Evolutionary conservation across 2,329 filamentous ascomycete genomes (phyloP), one percentile per base, ranked within the genome.

Genomic region (Fusarium pseudonygamai): DNA sequence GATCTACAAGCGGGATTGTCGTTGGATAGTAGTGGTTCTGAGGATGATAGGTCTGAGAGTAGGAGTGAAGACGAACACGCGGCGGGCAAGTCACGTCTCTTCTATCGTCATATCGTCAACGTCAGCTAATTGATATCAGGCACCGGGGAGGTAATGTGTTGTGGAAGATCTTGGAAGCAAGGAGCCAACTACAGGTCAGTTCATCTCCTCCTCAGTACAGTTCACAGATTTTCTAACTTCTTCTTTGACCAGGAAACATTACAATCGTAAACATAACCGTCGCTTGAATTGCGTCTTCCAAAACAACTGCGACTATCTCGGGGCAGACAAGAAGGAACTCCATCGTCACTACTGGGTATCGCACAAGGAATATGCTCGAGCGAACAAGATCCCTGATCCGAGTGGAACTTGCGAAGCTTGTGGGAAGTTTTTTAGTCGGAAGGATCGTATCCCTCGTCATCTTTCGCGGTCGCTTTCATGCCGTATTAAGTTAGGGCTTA

Each of bases 321-420:
- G 26, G 7, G 46, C 62, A 1, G 50, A 66, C 4, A 63, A 45
- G 1, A 77, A 49, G 12, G 64, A 57, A 11, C 53, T 69, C 1
- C 0, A 53, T 24, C 70, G 75, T 8, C 75, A 77, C n/a, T 73
- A 68, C 10, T 67, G 68, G 71, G 47, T 53, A 2, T 42, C 57
- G 3, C 75, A 77, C 8, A 13, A 46, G 24, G 22, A 32, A 5
- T 72, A 60, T 28, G 69, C 69, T 7, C 59, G 28, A 13, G 43
- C 18, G 1, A 64, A 52, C 22, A 30, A 45, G 1, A 55, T 75
- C 7, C 67, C 56, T 2, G 15, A 57, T 30, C 28, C n/a, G 6
- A 9, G 18, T 0, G 69, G 36, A 6, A 28, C 24, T 5, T 77
- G 75, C 7, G 13, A 62, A 5, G 59, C 20, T 24, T 77, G 75